Evolutionary conservation across 805 yeast species (phyloP).

Genomic region (Ogataea degrootiae): DNA sequence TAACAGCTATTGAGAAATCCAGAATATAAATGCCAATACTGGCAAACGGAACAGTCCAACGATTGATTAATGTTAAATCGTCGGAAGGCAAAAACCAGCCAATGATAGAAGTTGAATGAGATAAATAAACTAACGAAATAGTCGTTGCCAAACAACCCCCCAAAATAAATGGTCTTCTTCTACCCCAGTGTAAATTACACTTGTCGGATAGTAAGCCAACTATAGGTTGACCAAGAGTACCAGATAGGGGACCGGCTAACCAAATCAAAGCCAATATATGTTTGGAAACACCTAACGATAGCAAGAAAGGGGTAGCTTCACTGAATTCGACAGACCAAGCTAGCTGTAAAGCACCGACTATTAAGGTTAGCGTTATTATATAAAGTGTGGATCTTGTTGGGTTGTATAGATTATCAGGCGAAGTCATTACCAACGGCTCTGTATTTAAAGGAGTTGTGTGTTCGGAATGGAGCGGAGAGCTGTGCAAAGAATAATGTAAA

Average conservation of each 20-base stretch:
- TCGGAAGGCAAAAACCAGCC: conserved; percentile 25
- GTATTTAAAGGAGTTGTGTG: conserved; percentile 1
- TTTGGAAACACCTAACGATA: conserved; percentile 60
- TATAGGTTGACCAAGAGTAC: conserved; percentile 59
- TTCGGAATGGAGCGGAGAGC: neutral
- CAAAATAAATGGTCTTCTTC: conserved; percentile 53
- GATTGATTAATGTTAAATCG: conserved; percentile 23
- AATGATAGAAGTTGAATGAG: conserved; percentile 42
- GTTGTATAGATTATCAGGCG: conserved; percentile 23
- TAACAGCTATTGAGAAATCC: conserved; percentile 54
- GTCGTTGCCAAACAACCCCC: conserved; percentile 49
- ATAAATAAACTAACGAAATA: conserved; percentile 38
- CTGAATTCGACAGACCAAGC: conserved; percentile 66
- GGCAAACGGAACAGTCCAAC: conserved; percentile 43
- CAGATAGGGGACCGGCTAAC: conserved; percentile 66
- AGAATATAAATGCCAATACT: conserved; percentile 46
- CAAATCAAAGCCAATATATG: conserved; percentile 52
- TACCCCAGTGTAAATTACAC: conserved; percentile 39
- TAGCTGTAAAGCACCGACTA: conserved; percentile 55
- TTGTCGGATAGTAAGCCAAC: conserved; percentile 57
- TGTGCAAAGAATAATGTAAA: too few relatives aligned
- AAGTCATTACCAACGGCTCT: conserved; percentile 13
- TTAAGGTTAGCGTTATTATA: conserved; percentile 40
- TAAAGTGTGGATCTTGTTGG: conserved; percentile 42
- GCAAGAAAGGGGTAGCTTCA: conserved; percentile 55